Conservation (phyloP, 2,329 filamentous ascomycete genomes). For the Aspergillus sp. region DNA sequence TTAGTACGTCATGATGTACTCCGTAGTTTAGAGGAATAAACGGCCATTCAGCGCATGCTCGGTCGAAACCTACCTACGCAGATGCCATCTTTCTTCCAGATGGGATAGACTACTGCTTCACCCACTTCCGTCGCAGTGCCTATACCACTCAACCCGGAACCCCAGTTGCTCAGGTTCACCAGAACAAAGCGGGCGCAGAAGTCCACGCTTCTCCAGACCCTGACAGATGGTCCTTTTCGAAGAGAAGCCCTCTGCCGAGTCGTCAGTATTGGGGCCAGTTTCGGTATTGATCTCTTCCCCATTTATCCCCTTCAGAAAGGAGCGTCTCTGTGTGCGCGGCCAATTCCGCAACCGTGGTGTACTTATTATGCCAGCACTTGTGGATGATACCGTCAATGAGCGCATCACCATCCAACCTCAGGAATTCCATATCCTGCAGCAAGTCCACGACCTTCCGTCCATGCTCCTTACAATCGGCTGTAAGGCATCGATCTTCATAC, state of each 20-base stretch:
- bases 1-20: not conserved
- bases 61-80: too few relatives aligned
- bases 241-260: slow-evolving; percentile 9
- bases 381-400: slow-evolving; percentile 12
- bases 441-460: slow-evolving; percentile 20
- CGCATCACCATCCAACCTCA: slow-evolving; percentile 21
- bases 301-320: slow-evolving; percentile 1
- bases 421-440: slow-evolving; percentile 24
- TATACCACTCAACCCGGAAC: slow-evolving; percentile 20
- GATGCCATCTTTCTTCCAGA: too few relatives aligned
- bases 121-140: not conserved
- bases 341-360: slow-evolving; percentile 15
- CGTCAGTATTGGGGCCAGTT: slow-evolving; percentile 1
- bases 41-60: too few relatives aligned
- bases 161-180: slow-evolving; percentile 21
- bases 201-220: slow-evolving; percentile 21
- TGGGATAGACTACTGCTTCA: too few relatives aligned
- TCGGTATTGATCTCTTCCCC: not conserved
- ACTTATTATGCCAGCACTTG: slow-evolving; percentile 21
- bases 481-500: slow-evolving; percentile 25
- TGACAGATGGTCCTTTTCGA: slow-evolving; percentile 21
- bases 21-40: too few relatives aligned
- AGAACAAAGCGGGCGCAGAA: slow-evolving; percentile 22
- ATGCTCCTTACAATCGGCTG: slow-evolving; percentile 23
- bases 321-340: slow-evolving; percentile 11